Conservation (phyloP, 1,284 basidiomycete species). For the Flammula alnicola region DNA sequence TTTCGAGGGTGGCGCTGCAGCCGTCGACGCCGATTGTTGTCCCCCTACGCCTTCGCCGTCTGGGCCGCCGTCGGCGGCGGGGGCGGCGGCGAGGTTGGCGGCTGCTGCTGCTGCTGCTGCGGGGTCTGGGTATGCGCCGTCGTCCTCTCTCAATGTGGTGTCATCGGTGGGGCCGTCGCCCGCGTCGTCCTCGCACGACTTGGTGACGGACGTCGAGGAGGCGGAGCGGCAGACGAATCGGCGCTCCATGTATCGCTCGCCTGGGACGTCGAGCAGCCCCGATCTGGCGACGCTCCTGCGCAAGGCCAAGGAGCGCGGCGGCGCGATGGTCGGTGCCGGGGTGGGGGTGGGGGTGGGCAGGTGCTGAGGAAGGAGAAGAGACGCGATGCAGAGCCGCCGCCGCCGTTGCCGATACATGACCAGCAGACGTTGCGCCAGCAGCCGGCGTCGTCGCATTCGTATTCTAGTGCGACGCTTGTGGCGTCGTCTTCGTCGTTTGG, state of each 20-base stretch:
- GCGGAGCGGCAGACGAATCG: conserved; percentile 71
- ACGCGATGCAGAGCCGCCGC: conserved; percentile 52
- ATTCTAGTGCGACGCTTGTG: conserved; percentile 22
- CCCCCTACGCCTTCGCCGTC: conserved; percentile 40
- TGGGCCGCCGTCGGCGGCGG: conserved; percentile 4
- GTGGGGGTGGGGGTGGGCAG: conserved; percentile 39
- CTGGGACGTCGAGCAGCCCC: conserved; percentile 86
- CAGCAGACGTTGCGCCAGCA: conserved; percentile 34
- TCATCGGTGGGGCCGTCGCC: conserved; percentile 30
- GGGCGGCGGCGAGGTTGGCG: not conserved
- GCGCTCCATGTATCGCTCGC: conserved; percentile 84
- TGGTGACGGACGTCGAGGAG: conserved; percentile 69
- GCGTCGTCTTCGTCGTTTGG: conserved; percentile 23
- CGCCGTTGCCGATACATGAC: conserved; percentile 46
- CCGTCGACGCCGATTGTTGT: conserved; percentile 31
- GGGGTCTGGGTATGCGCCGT: not conserved
- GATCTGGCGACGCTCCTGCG: conserved; percentile 84
- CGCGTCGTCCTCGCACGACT: conserved; percentile 54
- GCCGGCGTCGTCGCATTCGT: conserved; percentile 9
- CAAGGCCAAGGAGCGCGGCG: conserved; percentile 75
- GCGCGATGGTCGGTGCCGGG: conserved; percentile 39
- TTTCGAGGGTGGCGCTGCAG: conserved; percentile 30
- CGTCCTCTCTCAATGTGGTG: not conserved
- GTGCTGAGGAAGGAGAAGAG: conserved; percentile 44
- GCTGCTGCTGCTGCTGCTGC: not conserved